A percentile compares a stretch with the other conserved stretches of the same genome.
These are phyloP conservation scores for Daldinia decipiens DNA, from an alignment of 495 filamentous ascomycete species.

Conservation along the genomic window DNA sequence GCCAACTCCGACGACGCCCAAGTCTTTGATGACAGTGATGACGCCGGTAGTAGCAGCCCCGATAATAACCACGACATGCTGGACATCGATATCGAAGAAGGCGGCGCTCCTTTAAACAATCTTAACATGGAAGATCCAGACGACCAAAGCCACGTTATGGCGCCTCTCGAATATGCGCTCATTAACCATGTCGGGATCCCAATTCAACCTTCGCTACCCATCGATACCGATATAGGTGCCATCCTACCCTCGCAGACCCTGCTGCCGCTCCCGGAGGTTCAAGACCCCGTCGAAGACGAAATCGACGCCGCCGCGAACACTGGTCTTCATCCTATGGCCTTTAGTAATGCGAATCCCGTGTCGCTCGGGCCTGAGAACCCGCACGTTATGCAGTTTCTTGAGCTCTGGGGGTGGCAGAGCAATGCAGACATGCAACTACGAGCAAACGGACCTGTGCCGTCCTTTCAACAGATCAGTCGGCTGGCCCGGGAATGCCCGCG, in stretches of 20 bases:
- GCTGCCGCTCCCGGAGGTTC: constrained; percentile 15
- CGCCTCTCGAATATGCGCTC: constrained; percentile 32
- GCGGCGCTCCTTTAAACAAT: constrained; percentile 42
- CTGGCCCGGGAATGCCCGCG: constrained; percentile 23
- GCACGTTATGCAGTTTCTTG: constrained; percentile 41
- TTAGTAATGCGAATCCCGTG: constrained; percentile 41
- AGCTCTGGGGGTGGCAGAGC: constrained; percentile 41
- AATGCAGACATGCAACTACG: constrained; percentile 29
- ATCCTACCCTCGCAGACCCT: constrained; percentile 1
- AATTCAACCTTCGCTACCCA: constrained; percentile 15
- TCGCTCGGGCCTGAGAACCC: constrained; percentile 44
- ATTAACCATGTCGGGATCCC: constrained; percentile 18
- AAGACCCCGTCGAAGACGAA: constrained; percentile 36
- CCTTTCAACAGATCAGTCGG: constrained; percentile 22
- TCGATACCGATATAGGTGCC: constrained; percentile 11
- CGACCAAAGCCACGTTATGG: constrained; percentile 25
- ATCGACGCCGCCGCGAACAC: constrained; percentile 27
- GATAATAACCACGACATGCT: constrained; percentile 40
- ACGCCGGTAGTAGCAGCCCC: constrained; percentile 33
- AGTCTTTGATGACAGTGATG: constrained; percentile 34
- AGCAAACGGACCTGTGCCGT: constrained; percentile 17
- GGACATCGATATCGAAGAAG: constrained; percentile 40
- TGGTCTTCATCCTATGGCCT: constrained; percentile 42
- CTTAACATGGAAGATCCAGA: constrained; percentile 44
- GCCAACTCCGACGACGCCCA: constrained; percentile 24